Percentiles rank a stretch among this genome's conserved stretches.
Conservation (phyloP, 2,329 filamentous ascomycete genomes). For the Claviceps sp. region DNA sequence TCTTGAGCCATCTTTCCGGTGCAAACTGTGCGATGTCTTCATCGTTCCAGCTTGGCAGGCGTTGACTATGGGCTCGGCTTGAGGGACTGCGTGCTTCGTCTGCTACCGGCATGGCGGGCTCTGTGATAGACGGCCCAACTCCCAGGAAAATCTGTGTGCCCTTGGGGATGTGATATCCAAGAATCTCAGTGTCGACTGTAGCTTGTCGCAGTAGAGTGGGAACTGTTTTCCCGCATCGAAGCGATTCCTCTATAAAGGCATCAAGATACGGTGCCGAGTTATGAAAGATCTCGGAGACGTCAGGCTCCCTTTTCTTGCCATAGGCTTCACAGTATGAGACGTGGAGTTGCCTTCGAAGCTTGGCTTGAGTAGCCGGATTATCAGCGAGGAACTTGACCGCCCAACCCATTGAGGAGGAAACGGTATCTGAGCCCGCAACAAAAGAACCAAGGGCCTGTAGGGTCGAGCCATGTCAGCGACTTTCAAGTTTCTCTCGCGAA, state of each 20-base stretch:
- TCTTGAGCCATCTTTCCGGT: conserved; percentile 24
- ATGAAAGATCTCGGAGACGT: conserved; percentile 14
- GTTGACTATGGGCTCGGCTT: conserved; percentile 7
- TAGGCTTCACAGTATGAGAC: conserved; percentile 10
- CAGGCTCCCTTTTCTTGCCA: conserved; percentile 11
- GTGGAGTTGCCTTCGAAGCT: conserved; percentile 9
- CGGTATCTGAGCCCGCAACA: conserved; percentile 13
- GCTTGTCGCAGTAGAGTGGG: conserved; percentile 16
- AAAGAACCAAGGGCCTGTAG: conserved; percentile 12
- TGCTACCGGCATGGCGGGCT: not conserved
- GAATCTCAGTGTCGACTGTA: conserved; percentile 17
- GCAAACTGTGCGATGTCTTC: conserved; percentile 15
- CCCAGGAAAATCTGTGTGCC: conserved; percentile 18
- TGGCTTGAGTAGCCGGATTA: conserved; percentile 4
- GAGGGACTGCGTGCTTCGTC: conserved; percentile 8
- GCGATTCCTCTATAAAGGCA: conserved; percentile 22
- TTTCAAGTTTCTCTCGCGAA: not conserved
- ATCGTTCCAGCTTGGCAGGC: conserved; percentile 16
- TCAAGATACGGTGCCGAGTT: conserved; percentile 20
- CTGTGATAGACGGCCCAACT: conserved; percentile 9
- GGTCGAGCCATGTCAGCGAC: not conserved
- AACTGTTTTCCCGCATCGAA: conserved; percentile 16
- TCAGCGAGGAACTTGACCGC: conserved; percentile 3
- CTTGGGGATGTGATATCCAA: conserved; percentile 20
- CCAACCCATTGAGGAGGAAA: not conserved